Percentiles rank a stretch among this genome's conserved stretches.
Evolutionary conservation across 768 basidiomycete genomes (phyloP).

Genomic region (Cytidiella melzeri): DNA sequence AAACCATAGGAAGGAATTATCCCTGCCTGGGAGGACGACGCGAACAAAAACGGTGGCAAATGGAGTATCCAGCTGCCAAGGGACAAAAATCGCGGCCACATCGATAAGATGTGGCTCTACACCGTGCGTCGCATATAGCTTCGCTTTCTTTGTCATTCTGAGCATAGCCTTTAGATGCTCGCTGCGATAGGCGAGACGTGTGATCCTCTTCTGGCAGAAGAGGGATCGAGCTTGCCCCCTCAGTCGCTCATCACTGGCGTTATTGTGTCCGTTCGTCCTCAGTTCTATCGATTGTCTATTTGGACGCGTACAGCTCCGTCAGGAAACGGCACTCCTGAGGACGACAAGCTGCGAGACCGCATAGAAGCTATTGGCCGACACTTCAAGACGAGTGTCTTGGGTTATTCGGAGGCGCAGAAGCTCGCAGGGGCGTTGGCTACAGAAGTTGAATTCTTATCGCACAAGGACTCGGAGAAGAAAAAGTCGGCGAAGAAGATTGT

Average conservation of each 20-base stretch:
- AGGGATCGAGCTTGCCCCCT: constrained; percentile 38
- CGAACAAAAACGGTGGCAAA: constrained; percentile 96
- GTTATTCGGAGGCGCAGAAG: constrained; percentile 67
- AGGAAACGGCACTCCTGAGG: constrained; percentile 29
- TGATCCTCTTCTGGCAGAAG: constrained; percentile 69
- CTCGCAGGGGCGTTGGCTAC: constrained; percentile 84
- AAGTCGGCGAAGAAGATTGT: constrained; percentile 75
- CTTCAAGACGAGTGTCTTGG: constrained; percentile 89
- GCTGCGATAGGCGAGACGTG: constrained; percentile 99
- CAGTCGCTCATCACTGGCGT: constrained; percentile 51
- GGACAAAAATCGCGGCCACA: constrained; percentile 79
- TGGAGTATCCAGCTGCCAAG: constrained; percentile 97
- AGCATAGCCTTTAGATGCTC: constrained; percentile 66
- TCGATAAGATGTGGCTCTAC: constrained; percentile 98
- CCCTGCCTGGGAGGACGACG: constrained; percentile 96
- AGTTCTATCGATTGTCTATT: constrained; percentile 95
- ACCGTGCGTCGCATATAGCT: constrained; percentile 50
- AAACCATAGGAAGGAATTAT: constrained; percentile 79
- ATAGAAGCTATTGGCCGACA: constrained; percentile 82
- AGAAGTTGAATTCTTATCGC: constrained; percentile 91
- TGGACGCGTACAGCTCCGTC: constrained; percentile 89
- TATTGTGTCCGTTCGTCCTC: constrained; percentile 91
- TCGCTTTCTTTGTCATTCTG: neutral
- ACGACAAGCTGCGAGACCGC: constrained; percentile 62
- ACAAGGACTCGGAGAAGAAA: constrained; percentile 95